Evolutionary conservation across 2,329 filamentous ascomycete genomes (phyloP), one percentile per base, ranked within the genome.

Genomic region (Hypoxylon sp.): DNA sequence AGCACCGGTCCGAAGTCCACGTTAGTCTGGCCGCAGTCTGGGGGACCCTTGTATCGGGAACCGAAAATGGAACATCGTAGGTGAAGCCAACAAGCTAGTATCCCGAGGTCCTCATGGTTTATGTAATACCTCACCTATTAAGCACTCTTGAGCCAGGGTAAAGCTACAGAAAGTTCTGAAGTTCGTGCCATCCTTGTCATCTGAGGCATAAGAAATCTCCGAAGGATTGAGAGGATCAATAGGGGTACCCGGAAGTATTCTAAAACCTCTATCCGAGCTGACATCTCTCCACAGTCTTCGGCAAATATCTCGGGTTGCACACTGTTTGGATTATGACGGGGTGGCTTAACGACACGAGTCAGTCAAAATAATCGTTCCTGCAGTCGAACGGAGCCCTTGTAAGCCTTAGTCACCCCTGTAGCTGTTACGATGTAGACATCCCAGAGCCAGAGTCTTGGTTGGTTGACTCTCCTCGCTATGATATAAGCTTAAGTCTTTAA

Each of bases 171-270:
- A 16, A 41, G 16, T 2, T 11, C 37, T 41, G 2, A 2, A 41
- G 16, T 41, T 21, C 37, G 16, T 41, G 11, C 37, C 11, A 41
- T 11, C 37, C 37, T 11, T 41, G 37, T 19, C 37, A 3, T 41
- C n/a, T 9, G 16, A 41, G 16, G n/a, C 5, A 41, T 7, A 21
- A 2, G 16, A 41, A 41, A 41, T 41, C 37, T 41, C 16, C 19
- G 16, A 41, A 41, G 37, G 37, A 41, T 21, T 41, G 9, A 41
- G 16, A 41, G 37, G 37, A 41, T 41, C 37, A 41, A 41, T 41
- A 41, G 37, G 37, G 37, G 21, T 41, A n/a, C 37, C 37, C 16
- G 37, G 37, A 41, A 41, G 37, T n/a, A 41, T 41, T 16, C 7
- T 19, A 21, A 11, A 19, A 41, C 37, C 2, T 41, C 37, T 41